These are phyloP conservation scores for Climacium dendroides DNA, from an alignment of 225 moss, liverwort and hornwort genomes.

Conservation along the genomic window DNA sequence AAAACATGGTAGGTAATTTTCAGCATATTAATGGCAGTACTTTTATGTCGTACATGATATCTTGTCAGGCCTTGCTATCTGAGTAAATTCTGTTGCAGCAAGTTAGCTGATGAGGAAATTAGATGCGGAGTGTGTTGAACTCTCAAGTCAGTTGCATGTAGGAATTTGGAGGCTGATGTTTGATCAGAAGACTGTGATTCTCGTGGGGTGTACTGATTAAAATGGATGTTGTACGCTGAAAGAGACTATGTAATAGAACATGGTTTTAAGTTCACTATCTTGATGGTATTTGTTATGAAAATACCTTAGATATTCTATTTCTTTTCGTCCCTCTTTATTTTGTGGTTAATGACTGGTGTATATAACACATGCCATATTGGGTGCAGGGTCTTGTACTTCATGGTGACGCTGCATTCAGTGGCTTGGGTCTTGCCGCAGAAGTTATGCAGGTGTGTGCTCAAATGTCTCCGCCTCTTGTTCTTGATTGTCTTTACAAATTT, in stretches of 20 bases:
- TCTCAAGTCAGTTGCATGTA: background rate
- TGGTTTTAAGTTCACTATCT: background rate
- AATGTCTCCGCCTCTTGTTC: background rate
- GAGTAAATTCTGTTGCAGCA: background rate
- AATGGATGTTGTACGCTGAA: background rate
- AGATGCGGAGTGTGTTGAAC: background rate
- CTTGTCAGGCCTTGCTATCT: background rate
- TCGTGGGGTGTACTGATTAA: background rate
- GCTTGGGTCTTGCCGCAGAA: slow-evolving; percentile 48
- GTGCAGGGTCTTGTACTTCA: slow-evolving; percentile 51
- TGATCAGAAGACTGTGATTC: background rate
- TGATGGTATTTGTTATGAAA: background rate
- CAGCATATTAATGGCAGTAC: background rate
- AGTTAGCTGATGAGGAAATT: background rate
- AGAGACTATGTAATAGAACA: background rate
- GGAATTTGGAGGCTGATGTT: background rate
- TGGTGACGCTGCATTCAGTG: slow-evolving; percentile 59
- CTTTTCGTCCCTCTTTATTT: background rate
- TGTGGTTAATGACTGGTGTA: background rate
- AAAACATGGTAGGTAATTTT: slow-evolving; percentile 27
- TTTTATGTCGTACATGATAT: background rate
- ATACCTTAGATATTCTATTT: background rate
- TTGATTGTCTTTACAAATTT: background rate
- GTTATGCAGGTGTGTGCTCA: slow-evolving; percentile 47
- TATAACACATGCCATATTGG: background rate